Percentiles rank a stretch among this genome's conserved stretches.
phyloP scores from a whole-genome alignment of 345 rosid genomes.

The Eucalyptus brandiana region DNA sequence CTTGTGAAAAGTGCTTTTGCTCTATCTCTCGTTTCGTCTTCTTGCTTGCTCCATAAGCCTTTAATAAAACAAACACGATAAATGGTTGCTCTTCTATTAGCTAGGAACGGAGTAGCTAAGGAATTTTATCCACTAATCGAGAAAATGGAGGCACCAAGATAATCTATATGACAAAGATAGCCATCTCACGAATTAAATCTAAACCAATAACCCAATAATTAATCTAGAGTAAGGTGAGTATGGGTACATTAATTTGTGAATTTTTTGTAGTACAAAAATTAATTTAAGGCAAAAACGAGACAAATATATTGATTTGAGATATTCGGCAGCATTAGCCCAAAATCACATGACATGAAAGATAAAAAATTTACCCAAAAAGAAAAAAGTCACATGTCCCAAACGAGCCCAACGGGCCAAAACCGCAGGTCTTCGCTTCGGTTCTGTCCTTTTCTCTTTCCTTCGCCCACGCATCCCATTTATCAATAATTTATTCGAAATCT shows the following conservation, averaged over 20 bases:
- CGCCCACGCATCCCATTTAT: neutral
- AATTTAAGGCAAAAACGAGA: neutral
- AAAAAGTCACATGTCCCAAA: neutral
- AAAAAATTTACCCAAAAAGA: neutral
- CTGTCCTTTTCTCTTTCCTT: neutral
- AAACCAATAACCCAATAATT: neutral
- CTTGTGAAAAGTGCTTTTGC: neutral
- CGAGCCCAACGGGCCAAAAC: neutral
- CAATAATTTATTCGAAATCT: neutral
- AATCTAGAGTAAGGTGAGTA: neutral
- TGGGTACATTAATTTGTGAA: neutral
- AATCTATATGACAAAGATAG: neutral
- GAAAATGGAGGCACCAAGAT: neutral
- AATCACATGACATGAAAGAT: neutral
- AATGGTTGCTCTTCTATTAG: neutral
- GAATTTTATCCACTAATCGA: neutral
- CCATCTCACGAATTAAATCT: neutral
- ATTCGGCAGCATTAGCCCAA: too few species aligned
- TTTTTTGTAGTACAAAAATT: neutral
- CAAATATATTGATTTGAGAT: fast-evolving
- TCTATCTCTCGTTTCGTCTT: neutral
- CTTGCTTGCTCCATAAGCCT: neutral
- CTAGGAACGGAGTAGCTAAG: neutral
- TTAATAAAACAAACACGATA: neutral
- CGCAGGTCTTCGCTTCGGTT: neutral